Percentiles rank a stretch among this genome's conserved stretches.
Conservation (phyloP, 2,329 filamentous ascomycete genomes). For the Hymenoscyphus occultus region DNA sequence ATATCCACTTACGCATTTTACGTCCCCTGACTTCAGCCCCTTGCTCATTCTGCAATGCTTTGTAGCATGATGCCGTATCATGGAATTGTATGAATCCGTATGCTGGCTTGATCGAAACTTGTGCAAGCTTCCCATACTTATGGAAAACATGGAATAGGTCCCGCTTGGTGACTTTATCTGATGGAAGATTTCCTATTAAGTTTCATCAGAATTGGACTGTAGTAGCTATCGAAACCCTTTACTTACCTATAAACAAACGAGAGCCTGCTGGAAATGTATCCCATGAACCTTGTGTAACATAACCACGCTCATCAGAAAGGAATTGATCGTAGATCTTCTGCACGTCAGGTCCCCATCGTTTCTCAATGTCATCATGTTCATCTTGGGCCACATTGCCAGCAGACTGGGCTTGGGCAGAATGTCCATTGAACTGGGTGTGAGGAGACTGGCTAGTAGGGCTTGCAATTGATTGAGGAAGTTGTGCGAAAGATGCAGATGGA, state of each 20-base stretch:
- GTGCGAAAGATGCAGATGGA: constrained; percentile 34
- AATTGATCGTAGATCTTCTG: constrained; percentile 72
- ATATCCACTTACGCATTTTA: constrained; percentile 73
- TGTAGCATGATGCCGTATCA: constrained; percentile 67
- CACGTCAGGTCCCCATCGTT: constrained; percentile 45
- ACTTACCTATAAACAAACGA: constrained; percentile 75
- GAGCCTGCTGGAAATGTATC: constrained; percentile 76
- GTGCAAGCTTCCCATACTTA: constrained; percentile 79
- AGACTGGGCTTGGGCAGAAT: constrained; percentile 21
- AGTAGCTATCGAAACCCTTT: not conserved
- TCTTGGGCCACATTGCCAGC: constrained; percentile 26
- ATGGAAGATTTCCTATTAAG: constrained; percentile 76
- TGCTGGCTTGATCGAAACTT: constrained; percentile 94
- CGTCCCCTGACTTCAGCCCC: constrained; percentile 80
- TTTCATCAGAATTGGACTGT: constrained; percentile 31
- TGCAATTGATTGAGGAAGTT: constrained; percentile 23
- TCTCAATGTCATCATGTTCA: constrained; percentile 34
- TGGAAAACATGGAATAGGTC: constrained; percentile 93
- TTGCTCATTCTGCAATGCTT: constrained; percentile 75
- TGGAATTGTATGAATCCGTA: constrained; percentile 97
- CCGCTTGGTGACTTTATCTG: constrained; percentile 87
- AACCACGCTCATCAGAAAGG: constrained; percentile 67
- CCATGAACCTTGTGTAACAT: constrained; percentile 77
- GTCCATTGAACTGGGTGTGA: constrained; percentile 23
- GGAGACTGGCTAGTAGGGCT: constrained; percentile 27